A percentile compares a stretch with the other conserved stretches of the same genome.
Evolutionary conservation across 495 filamentous ascomycete genomes (phyloP).

Genomic region (Parachaetomium inaequale): DNA sequence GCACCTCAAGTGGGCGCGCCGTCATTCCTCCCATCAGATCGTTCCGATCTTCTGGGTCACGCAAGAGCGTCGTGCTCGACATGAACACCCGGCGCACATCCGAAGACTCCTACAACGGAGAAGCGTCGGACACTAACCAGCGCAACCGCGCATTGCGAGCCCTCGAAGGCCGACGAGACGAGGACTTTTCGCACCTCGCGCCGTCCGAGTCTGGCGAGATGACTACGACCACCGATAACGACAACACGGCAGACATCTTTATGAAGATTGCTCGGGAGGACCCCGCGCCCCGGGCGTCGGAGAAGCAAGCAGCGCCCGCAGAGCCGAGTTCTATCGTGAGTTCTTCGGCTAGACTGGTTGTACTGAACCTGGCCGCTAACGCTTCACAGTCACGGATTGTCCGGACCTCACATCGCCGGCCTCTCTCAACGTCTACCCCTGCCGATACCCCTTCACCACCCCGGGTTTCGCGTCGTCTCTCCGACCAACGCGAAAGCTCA

Average conservation of each 20-base stretch:
- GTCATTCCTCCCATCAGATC: slow-evolving; percentile 47
- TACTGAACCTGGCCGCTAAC: neutral
- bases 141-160: slow-evolving; percentile 49
- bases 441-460: slow-evolving; percentile 40
- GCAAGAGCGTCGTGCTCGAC: slow-evolving; percentile 48
- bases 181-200: slow-evolving; percentile 39
- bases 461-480: slow-evolving; percentile 39
- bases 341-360: slow-evolving; percentile 5
- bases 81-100: slow-evolving; percentile 39
- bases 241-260: slow-evolving; percentile 52
- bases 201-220: slow-evolving; percentile 41
- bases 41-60: slow-evolving; percentile 49
- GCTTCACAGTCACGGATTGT: slow-evolving; percentile 38
- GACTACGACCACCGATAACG: slow-evolving; percentile 41
- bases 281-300: slow-evolving; percentile 32
- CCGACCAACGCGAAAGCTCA: slow-evolving; percentile 43
- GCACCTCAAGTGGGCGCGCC: slow-evolving; percentile 29
- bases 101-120: slow-evolving; percentile 38
- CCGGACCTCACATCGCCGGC: slow-evolving; percentile 40
- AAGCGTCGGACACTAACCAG: slow-evolving; percentile 40
- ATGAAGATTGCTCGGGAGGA: slow-evolving; percentile 52
- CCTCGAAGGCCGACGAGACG: slow-evolving; percentile 43
- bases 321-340: slow-evolving; percentile 43
- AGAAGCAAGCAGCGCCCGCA: slow-evolving; percentile 28
- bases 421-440: slow-evolving; percentile 42